Conservation (phyloP, 139 green algal species). For the Chlorella sp. region DNA sequence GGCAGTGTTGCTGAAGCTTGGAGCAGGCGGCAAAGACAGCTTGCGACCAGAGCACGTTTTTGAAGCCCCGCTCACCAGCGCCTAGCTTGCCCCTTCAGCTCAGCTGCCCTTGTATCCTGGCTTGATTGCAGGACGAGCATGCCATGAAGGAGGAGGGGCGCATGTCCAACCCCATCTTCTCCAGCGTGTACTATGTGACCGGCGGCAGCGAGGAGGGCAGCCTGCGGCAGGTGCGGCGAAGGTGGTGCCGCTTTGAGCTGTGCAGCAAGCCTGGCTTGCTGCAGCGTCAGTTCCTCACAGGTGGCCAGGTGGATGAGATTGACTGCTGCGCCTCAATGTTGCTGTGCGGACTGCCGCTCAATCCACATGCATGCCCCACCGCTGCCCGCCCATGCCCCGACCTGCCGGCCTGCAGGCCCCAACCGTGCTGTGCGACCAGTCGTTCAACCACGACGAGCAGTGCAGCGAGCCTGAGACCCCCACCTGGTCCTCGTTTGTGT, state of each 20-base stretch:
- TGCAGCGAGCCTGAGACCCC: conserved; percentile 46
- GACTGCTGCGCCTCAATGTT: background rate
- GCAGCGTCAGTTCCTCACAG: too few relatives aligned
- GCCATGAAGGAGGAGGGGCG: conserved; percentile 38
- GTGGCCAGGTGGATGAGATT: too few relatives aligned
- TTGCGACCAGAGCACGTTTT: too few relatives aligned
- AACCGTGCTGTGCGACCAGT: conserved; percentile 74
- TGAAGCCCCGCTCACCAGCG: too few relatives aligned
- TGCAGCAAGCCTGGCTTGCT: background rate
- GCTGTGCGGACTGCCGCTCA: background rate
- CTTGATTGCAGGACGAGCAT: conserved; percentile 51
- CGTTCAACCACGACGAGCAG: conserved; percentile 39
- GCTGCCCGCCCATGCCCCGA: too few relatives aligned
- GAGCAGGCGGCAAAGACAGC: too few relatives aligned
- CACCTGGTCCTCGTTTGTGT: conserved; percentile 50
- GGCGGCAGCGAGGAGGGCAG: conserved; percentile 11
- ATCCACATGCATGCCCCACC: too few relatives aligned
- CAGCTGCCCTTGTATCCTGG: too few relatives aligned
- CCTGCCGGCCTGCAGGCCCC: conserved; percentile 46
- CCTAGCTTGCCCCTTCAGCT: too few relatives aligned
- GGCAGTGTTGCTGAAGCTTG: too few relatives aligned
- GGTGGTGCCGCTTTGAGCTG: background rate
- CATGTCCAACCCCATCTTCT: conserved; percentile 64
- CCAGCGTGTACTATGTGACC: conserved; percentile 71
- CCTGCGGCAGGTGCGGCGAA: background rate